Evolutionary conservation across 306 rosid genomes (phyloP).

Genomic region (Glycine latifolia): DNA sequence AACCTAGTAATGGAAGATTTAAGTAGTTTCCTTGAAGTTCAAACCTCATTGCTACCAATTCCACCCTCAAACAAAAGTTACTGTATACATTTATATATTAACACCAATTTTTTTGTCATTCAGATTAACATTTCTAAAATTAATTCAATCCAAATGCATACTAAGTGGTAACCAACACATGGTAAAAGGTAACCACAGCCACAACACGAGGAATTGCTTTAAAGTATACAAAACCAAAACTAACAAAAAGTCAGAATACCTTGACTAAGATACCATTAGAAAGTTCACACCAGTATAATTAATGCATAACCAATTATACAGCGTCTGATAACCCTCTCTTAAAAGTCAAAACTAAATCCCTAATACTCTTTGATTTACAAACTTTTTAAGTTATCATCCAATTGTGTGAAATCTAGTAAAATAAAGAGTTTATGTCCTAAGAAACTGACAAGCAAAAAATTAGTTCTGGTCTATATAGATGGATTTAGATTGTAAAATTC

Average conservation of each 20-base stretch:
- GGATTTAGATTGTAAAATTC: slow-evolving; percentile 57
- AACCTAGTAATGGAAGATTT: no score
- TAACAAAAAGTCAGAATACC: slow-evolving; percentile 2
- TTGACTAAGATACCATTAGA: slow-evolving; percentile 26
- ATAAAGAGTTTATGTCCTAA: slow-evolving; percentile 46
- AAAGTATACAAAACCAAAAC: neutral
- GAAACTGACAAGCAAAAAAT: slow-evolving; percentile 56
- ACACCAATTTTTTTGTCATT: neutral
- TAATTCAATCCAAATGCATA: neutral
- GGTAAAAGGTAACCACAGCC: neutral
- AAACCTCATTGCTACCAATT: neutral
- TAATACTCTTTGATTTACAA: slow-evolving; percentile 68
- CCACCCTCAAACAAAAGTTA: neutral
- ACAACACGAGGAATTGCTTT: neutral
- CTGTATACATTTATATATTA: neutral
- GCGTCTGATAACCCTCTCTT: slow-evolving; percentile 38
- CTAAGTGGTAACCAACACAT: neutral
- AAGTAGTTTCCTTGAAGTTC: neutral
- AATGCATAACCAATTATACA: slow-evolving; percentile 48
- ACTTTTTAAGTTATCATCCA: slow-evolving; percentile 53
- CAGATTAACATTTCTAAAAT: neutral
- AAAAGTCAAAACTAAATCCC: slow-evolving; percentile 46
- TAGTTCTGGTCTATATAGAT: slow-evolving; percentile 55
- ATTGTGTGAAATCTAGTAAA: slow-evolving; percentile 53
- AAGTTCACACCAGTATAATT: slow-evolving; percentile 46